phyloP scores from a whole-genome alignment of 495 filamentous ascomycete species.

The Astrothelium subdiscretum region DNA sequence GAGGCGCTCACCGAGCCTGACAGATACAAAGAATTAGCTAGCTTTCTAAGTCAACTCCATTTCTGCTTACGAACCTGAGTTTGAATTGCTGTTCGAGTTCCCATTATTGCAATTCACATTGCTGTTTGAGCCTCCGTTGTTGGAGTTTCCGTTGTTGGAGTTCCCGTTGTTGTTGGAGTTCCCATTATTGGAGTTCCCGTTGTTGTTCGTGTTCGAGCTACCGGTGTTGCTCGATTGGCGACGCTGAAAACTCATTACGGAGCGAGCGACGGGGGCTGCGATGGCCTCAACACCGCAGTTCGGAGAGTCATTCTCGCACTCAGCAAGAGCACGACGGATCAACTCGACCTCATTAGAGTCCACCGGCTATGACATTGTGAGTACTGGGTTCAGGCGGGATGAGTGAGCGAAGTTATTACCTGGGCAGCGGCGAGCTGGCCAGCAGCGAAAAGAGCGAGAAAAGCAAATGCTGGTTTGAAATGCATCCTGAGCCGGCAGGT shows the following conservation, averaged over 20 bases:
- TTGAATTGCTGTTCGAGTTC: constrained; percentile 1
- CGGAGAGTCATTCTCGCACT: background rate
- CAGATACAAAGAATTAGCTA: background rate
- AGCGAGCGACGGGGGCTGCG: background rate
- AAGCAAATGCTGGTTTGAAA: background rate
- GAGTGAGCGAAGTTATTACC: background rate
- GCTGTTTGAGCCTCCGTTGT: background rate
- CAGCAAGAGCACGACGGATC: background rate
- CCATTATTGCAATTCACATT: background rate
- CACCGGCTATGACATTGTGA: background rate
- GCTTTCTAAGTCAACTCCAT: background rate
- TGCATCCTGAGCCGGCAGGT: constrained; percentile 2
- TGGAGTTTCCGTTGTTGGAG: background rate
- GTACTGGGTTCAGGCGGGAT: no score
- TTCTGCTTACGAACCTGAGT: background rate
- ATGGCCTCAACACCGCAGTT: background rate
- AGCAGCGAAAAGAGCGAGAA: background rate
- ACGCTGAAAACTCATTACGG: background rate
- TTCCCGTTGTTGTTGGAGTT: background rate
- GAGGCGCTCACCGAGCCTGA: background rate
- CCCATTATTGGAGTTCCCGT: background rate
- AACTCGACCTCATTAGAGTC: background rate
- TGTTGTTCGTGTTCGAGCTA: background rate
- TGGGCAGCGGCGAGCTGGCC: background rate
- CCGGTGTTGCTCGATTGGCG: background rate